Base-by-base conservation (phyloP, 1,139 yeast species). In the Magnusiomyces magnusii region DNA sequence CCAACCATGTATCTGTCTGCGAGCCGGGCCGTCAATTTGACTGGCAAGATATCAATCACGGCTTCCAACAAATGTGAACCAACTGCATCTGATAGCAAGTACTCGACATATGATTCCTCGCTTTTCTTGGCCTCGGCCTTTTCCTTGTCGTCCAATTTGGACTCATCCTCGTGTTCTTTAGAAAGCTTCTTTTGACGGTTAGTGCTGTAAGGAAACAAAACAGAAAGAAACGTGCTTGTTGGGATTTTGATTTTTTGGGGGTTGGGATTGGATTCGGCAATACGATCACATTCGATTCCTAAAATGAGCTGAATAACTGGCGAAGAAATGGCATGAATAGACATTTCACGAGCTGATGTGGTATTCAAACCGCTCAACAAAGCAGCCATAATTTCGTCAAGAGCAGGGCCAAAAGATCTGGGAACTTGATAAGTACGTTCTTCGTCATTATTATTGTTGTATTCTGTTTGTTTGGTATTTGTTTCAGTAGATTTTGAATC, bases 31-130 rank as follows among this genome's bases (percentile, higher is more conserved):
- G 87, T 81, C 67, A 83, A 83, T 65, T 83, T 85, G 61, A 81
- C 74, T 64, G 95, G 84, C 55, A 87, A 87, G 58, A 80, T 82
- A 55, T 80, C 82, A 57, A 92, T 77, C 25, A 84, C 80, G 23
- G 85, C 80, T 72, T 92, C 92, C 51, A 92, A 76, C 75, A 92
- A 91, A 73, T 91, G 97, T 0, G 96, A 86, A 0, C 98, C 99
- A 19, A 91, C 90, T 0, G 96, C 79, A 68, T 92, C 97, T 5
- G 95, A 85, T 56, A 92, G 75, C 60, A 92, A 77, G 69, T 87
- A 87, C 69, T 91, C 97, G 49, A 91, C 86, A 71, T 87, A 91
- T 0, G 93, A 82, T 64, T 83, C 91, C 70, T 91, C 96, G 15
- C 50, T 25, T 27, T 60, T 84, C 81, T 0, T 82, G 65, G 60